These are phyloP conservation scores for Starmerella stellata DNA, from an alignment of 805 yeast species.

Conservation along the genomic window DNA sequence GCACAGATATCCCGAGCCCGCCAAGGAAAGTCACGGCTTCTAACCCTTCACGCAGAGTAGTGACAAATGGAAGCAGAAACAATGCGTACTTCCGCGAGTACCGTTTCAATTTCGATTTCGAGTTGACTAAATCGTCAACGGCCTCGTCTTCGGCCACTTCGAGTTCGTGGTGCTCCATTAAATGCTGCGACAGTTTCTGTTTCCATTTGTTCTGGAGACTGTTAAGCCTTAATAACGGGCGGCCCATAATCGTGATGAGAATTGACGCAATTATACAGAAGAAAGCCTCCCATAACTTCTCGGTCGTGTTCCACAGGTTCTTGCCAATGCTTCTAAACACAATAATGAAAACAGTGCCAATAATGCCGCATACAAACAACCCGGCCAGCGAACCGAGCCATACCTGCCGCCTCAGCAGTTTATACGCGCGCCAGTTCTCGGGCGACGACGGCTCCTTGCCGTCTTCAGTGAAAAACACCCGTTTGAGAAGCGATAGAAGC, in stretches of 20 bases:
- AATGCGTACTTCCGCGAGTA: conserved; percentile 39
- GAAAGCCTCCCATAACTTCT: conserved; percentile 75
- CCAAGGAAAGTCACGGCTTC: conserved; percentile 87
- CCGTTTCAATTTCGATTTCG: conserved; percentile 1
- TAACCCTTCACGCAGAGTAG: conserved; percentile 74
- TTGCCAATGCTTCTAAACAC: conserved; percentile 62
- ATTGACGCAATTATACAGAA: conserved; percentile 61
- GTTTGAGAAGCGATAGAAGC: conserved; percentile 66
- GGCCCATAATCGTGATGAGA: conserved; percentile 72
- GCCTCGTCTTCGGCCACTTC: conserved; percentile 19
- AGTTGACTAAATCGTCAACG: conserved; percentile 1
- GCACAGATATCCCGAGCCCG: conserved; percentile 65
- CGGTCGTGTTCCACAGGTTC: conserved; percentile 75
- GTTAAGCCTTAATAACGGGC: conserved; percentile 62
- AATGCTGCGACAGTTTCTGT: conserved; percentile 32
- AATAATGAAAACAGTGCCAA: conserved; percentile 55
- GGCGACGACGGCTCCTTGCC: conserved; percentile 23
- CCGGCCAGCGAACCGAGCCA: conserved; percentile 71
- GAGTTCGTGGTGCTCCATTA: background rate
- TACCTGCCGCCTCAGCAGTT: conserved; percentile 44
- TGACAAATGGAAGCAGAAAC: conserved; percentile 63
- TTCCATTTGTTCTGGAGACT: conserved; percentile 72
- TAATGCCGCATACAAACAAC: conserved; percentile 42
- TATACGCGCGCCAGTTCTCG: conserved; percentile 22
- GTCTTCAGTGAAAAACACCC: conserved; percentile 32